Percentiles rank a stretch among this genome's conserved stretches.
Conservation (phyloP, 495 filamentous ascomycete species). For the Penicillium lagena region DNA sequence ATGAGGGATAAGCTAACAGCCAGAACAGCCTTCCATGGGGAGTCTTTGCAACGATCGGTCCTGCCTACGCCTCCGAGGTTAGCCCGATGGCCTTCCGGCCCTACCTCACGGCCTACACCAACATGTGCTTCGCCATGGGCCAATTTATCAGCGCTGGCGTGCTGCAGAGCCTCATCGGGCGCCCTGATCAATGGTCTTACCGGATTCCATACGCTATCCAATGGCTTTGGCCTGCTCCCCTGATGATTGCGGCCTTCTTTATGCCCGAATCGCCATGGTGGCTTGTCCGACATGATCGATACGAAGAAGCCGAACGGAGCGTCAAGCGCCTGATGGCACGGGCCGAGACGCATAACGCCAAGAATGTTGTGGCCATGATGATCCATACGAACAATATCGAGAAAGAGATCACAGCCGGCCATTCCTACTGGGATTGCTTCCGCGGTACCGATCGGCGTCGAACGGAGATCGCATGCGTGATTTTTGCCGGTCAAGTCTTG, state of each 20-base stretch:
- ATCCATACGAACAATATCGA: constrained; percentile 34
- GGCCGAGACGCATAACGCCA: constrained; percentile 13
- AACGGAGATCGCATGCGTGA: constrained; percentile 28
- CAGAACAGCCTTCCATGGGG: constrained; percentile 21
- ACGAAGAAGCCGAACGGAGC: constrained; percentile 39
- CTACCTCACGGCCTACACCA: constrained; percentile 40
- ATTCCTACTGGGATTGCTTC: constrained; percentile 35
- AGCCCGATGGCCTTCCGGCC: constrained; percentile 36
- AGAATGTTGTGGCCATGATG: constrained; percentile 37
- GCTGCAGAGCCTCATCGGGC: constrained; percentile 27
- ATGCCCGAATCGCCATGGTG: constrained; percentile 45
- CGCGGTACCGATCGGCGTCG: constrained; percentile 31
- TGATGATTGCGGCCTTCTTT: constrained; percentile 31
- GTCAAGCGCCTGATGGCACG: constrained; percentile 30
- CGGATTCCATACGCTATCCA: constrained; percentile 51
- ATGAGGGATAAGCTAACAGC: neutral
- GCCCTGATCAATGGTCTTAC: constrained; percentile 42
- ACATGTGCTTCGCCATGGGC: constrained; percentile 44
- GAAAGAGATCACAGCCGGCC: constrained; percentile 16
- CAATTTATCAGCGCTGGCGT: constrained; percentile 48
- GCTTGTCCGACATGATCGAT: constrained; percentile 27
- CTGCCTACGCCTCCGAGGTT: constrained; percentile 48
- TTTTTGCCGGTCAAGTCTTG: constrained; percentile 21
- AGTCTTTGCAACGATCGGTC: constrained; percentile 46
- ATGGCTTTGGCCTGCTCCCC: constrained; percentile 47